A percentile compares a stretch with the other conserved stretches of the same genome.
These are phyloP conservation scores for Arachis stenosperma DNA, from an alignment of 306 rosid genomes.

Conservation along the genomic window DNA sequence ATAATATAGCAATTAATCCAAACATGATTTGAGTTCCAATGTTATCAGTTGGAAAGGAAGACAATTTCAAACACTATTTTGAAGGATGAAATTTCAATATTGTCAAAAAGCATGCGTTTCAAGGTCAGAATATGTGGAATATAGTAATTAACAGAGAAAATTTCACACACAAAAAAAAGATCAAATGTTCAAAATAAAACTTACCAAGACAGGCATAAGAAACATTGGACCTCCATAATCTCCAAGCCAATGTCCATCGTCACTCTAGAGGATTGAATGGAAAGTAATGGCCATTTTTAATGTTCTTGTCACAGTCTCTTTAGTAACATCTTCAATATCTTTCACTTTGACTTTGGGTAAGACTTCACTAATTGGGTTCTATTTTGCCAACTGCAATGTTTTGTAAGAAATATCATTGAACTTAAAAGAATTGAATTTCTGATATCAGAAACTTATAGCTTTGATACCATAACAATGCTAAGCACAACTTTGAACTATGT, in stretches of 20 bases:
- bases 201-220: slow-evolving; percentile 89
- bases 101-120: no score
- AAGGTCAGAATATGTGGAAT: no score
- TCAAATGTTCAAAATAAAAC: slow-evolving; percentile 23
- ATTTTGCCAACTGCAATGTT: slow-evolving; percentile 59
- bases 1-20: not conserved
- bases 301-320: slow-evolving; percentile 56
- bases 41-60: no score
- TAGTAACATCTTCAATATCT: slow-evolving; percentile 58
- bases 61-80: not conserved
- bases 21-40: no score
- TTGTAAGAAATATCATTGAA: not conserved
- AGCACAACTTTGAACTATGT: no score
- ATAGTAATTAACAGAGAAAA: not conserved
- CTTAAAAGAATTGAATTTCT: not conserved
- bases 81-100: not conserved
- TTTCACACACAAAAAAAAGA: slow-evolving; percentile 18
- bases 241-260: slow-evolving; percentile 91
- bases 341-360: slow-evolving; percentile 68
- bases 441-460: slow-evolving; percentile 16
- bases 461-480: slow-evolving; percentile 9
- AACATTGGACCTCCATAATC: slow-evolving; percentile 98
- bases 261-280: slow-evolving; percentile 69
- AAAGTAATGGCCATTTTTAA: slow-evolving; percentile 68
- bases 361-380: slow-evolving; percentile 47